Conservation (phyloP, 2,329 filamentous ascomycete genomes). For the Sordariomycetes sp. region DNA sequence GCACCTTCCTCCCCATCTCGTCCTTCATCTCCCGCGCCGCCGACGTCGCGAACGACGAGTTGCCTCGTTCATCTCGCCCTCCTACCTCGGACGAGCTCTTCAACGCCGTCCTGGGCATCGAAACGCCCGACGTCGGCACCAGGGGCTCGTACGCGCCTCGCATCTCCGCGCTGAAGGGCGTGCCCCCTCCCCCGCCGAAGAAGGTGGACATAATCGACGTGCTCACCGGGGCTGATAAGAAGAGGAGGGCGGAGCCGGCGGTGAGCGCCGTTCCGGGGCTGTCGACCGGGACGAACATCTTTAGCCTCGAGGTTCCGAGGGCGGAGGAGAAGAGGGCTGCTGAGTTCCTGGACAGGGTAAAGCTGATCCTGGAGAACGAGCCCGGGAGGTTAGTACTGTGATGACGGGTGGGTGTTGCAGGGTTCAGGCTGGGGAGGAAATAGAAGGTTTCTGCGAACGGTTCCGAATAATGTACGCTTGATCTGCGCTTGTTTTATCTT, state of each 20-base stretch:
- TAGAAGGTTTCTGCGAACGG: background rate
- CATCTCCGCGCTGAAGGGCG: slow-evolving; percentile 47
- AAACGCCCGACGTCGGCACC: slow-evolving; percentile 31
- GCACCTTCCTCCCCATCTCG: slow-evolving; percentile 71
- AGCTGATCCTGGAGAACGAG: slow-evolving; percentile 70
- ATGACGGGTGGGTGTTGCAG: background rate
- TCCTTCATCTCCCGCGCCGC: slow-evolving; percentile 80
- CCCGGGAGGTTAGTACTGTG: slow-evolving; percentile 63
- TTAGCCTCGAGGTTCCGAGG: slow-evolving; percentile 69
- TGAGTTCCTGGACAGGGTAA: slow-evolving; percentile 77
- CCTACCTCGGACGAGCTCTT: slow-evolving; percentile 77
- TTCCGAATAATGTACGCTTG: background rate
- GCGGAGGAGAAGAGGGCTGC: slow-evolving; percentile 73
- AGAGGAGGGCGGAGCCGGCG: slow-evolving; percentile 14
- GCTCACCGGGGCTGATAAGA: slow-evolving; percentile 36
- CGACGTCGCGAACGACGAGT: slow-evolving; percentile 76
- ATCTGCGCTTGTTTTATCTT: background rate
- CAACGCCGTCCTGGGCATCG: slow-evolving; percentile 67
- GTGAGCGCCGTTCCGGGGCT: slow-evolving; percentile 29
- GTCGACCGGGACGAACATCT: slow-evolving; percentile 58
- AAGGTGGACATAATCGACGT: slow-evolving; percentile 71
- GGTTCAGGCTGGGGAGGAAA: background rate
- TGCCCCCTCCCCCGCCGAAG: slow-evolving; percentile 23
- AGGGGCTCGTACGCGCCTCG: slow-evolving; percentile 62
- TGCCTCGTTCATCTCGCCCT: slow-evolving; percentile 54